A percentile compares a stretch with the other conserved stretches of the same genome.
Conservation (phyloP, 176 grass and related monocot species). For the Calamus simplicifolius region DNA sequence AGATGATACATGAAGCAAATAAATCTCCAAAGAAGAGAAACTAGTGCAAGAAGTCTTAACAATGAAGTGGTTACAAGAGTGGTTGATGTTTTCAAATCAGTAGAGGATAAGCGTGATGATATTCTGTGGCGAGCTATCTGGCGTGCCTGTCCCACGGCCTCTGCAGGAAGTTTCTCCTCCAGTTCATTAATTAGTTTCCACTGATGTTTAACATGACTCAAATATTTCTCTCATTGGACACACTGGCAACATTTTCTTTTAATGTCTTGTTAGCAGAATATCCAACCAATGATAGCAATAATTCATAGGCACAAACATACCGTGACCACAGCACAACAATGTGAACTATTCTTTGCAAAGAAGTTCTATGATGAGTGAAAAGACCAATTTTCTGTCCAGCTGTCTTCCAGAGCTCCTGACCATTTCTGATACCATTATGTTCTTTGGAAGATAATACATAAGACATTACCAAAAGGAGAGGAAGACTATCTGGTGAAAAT, state of each 20-base stretch:
- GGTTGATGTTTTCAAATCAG: conserved; percentile 18
- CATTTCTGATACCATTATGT: conserved; percentile 35
- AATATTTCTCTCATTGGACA: conserved; percentile 40
- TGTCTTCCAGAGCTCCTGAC: conserved; percentile 56
- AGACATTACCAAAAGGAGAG: conserved; percentile 50
- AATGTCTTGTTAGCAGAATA: conserved; percentile 47
- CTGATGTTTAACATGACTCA: conserved; percentile 32
- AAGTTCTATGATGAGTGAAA: conserved; percentile 22
- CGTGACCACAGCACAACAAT: conserved; percentile 43
- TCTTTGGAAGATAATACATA: conserved; percentile 44
- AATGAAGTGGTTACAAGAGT: conserved; percentile 22
- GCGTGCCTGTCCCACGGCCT: conserved; percentile 62
- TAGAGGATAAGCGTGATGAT: conserved; percentile 10
- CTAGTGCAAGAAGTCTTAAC: conserved; percentile 32
- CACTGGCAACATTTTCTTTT: conserved; percentile 24
- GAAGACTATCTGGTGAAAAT: conserved; percentile 39
- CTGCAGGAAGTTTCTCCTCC: conserved; percentile 61
- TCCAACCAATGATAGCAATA: conserved; percentile 49
- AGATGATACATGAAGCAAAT: conserved; percentile 33
- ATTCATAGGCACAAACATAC: conserved; percentile 58
- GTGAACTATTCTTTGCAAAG: conserved; percentile 37
- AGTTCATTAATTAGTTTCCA: conserved; percentile 44
- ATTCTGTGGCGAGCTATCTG: conserved; percentile 44
- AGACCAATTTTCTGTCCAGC: conserved; percentile 32
- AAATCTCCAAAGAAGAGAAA: conserved; percentile 43